Conservation (phyloP, 345 rosid genomes). For the Hibiscus trionum region DNA sequence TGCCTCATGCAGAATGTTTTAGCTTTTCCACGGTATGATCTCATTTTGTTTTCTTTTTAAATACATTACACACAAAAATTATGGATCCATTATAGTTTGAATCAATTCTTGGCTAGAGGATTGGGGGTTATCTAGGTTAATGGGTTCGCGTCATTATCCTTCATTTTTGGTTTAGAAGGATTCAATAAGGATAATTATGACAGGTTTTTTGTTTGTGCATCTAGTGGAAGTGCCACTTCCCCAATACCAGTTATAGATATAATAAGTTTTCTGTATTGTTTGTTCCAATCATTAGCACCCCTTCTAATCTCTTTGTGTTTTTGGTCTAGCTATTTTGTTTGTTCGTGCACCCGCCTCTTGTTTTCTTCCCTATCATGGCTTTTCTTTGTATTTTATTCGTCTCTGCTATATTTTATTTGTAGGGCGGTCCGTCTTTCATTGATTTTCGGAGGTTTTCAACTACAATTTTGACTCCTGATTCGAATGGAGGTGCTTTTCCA, state of each 20-base stretch:
- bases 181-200: neutral
- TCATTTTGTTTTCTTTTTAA: neutral
- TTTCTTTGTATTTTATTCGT: neutral
- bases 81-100: neutral
- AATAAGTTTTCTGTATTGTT: neutral
- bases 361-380: neutral
- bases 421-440: conserved; percentile 37
- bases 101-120: neutral
- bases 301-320: neutral
- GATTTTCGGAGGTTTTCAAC: conserved; percentile 44
- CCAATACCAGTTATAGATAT: neutral
- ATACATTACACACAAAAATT: neutral
- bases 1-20: conserved; percentile 9
- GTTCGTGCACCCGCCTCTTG: neutral
- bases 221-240: neutral
- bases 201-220: neutral
- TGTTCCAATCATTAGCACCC: neutral
- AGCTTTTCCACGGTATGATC: conserved; percentile 21
- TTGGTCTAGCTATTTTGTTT: neutral
- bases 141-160: neutral
- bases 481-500: conserved; percentile 47
- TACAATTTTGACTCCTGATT: conserved; percentile 47
- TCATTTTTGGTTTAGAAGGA: neutral
- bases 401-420: neutral
- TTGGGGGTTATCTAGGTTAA: neutral